A percentile compares a stretch with the other conserved stretches of the same genome.
phyloP scores from a whole-genome alignment of 2,329 filamentous ascomycete genomes.

The Ustulina deusta region DNA sequence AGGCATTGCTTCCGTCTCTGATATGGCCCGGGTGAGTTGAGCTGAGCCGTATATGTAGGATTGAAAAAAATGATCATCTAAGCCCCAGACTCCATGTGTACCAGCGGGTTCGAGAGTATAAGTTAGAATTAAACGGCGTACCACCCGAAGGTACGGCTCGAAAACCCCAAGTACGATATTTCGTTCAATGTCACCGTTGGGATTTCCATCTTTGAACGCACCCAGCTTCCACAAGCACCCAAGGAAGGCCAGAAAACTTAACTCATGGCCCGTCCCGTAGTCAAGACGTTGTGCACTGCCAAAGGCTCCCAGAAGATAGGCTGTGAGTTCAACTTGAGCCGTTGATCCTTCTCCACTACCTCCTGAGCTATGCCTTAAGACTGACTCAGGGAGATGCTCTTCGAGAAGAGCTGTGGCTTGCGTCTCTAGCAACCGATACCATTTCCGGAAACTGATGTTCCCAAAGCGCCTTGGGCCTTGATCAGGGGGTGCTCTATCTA shows the following conservation, averaged over 20 bases:
- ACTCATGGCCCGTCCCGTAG: constrained; percentile 95
- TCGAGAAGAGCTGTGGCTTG: constrained; percentile 67
- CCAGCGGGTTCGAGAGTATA: constrained; percentile 96
- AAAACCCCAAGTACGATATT: constrained; percentile 84
- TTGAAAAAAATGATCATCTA: constrained; percentile 96
- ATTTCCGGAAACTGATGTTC: constrained; percentile 89
- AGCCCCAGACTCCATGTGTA: constrained; percentile 96
- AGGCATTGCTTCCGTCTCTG: constrained; percentile 72
- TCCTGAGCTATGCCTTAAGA: constrained; percentile 46
- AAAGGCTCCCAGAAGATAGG: constrained; percentile 87
- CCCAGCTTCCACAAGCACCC: constrained; percentile 91
- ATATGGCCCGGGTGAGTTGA: constrained; percentile 83
- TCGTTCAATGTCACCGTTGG: constrained; percentile 73
- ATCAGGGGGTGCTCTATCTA: constrained; percentile 85
- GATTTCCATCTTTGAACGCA: constrained; percentile 72
- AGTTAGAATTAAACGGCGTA: constrained; percentile 85
- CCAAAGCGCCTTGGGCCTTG: constrained; percentile 90
- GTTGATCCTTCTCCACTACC: constrained; percentile 53
- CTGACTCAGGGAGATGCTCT: constrained; percentile 63
- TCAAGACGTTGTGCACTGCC: constrained; percentile 91
- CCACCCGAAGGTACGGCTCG: constrained; percentile 79
- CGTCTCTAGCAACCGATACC: constrained; percentile 77
- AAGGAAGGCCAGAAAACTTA: constrained; percentile 93
- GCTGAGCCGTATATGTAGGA: constrained; percentile 97
- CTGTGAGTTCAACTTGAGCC: constrained; percentile 75